phyloP scores from a whole-genome alignment of 441 rosid species.

The Eruca vesicaria region DNA sequence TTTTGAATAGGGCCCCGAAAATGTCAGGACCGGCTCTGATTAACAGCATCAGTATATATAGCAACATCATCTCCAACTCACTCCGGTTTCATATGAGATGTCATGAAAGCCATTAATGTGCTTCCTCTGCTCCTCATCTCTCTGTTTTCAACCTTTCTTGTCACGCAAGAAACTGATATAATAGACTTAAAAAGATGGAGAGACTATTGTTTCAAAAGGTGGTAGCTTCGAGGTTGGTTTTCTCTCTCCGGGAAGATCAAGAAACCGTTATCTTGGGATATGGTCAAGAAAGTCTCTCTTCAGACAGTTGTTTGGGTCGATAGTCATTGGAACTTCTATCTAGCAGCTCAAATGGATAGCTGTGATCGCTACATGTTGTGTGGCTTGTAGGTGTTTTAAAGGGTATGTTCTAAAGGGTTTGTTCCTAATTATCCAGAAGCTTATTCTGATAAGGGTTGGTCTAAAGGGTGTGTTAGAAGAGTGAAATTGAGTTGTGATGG shows the following conservation, averaged over 20 bases:
- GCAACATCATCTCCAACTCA: background rate
- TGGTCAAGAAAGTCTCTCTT: conserved; percentile 46
- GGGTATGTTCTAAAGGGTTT: no score
- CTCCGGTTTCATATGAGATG: background rate
- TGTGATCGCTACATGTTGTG: conserved; percentile 62
- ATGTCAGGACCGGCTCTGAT: no score
- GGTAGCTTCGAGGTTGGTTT: conserved; percentile 50
- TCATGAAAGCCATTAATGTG: conserved; percentile 21
- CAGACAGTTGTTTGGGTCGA: conserved; percentile 58
- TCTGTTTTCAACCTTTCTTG: conserved; percentile 18
- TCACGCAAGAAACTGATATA: conserved; percentile 35
- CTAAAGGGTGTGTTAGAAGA: conserved; percentile 53
- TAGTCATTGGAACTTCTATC: conserved; percentile 43
- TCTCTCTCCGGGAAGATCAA: conserved; percentile 50
- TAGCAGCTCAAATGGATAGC: conserved; percentile 44
- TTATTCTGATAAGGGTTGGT: conserved; percentile 54
- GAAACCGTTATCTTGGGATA: conserved; percentile 55
- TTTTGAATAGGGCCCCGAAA: no score
- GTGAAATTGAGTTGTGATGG: conserved; percentile 29
- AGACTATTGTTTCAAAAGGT: conserved; percentile 45
- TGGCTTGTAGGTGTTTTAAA: conserved; percentile 54
- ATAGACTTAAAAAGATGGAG: conserved; percentile 46
- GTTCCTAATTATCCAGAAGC: conserved; percentile 46
- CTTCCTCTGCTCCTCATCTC: conserved; percentile 21
- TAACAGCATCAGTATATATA: background rate